A percentile compares a stretch with the other conserved stretches of the same genome.
These are phyloP conservation scores for Daldinia loculata DNA, from an alignment of 495 filamentous ascomycete genomes.

Conservation along the genomic window DNA sequence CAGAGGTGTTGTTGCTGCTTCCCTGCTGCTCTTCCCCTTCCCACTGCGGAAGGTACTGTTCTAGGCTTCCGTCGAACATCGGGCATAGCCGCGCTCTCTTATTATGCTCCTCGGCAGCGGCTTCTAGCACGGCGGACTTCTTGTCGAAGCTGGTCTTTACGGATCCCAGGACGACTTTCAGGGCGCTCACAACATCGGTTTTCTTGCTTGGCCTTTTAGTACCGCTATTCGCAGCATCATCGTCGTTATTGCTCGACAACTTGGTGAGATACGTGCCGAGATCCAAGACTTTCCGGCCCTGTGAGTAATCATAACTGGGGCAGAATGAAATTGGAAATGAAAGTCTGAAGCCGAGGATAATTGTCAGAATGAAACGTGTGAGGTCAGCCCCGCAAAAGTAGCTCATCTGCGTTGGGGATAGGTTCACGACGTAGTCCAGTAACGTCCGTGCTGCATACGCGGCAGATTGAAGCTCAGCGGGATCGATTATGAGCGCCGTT, in stretches of 20 bases:
- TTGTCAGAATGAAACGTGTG: conserved; percentile 46
- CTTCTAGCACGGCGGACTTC: conserved; percentile 48
- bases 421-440: conserved; percentile 45
- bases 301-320: conserved; percentile 50
- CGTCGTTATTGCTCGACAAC: conserved; percentile 37
- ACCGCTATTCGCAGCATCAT: background rate
- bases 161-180: conserved; percentile 51
- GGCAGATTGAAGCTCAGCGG: conserved; percentile 22
- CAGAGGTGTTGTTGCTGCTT: background rate
- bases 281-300: conserved; percentile 43
- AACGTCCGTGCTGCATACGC: conserved; percentile 35
- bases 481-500: conserved; percentile 3
- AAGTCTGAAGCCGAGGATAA: conserved; percentile 54
- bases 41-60: conserved; percentile 53
- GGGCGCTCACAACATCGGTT: conserved; percentile 50
- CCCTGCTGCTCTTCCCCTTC: conserved; percentile 51
- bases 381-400: conserved; percentile 49
- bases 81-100: conserved; percentile 46
- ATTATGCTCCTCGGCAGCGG: conserved; percentile 16
- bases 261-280: conserved; percentile 46
- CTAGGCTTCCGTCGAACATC: conserved; percentile 57
- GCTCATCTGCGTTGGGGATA: conserved; percentile 39
- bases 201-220: conserved; percentile 15
- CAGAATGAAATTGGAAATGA: conserved; percentile 50
- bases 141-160: conserved; percentile 51